Base-by-base conservation (phyloP, 148 eudicot species). In the Cornus florida region DNA sequence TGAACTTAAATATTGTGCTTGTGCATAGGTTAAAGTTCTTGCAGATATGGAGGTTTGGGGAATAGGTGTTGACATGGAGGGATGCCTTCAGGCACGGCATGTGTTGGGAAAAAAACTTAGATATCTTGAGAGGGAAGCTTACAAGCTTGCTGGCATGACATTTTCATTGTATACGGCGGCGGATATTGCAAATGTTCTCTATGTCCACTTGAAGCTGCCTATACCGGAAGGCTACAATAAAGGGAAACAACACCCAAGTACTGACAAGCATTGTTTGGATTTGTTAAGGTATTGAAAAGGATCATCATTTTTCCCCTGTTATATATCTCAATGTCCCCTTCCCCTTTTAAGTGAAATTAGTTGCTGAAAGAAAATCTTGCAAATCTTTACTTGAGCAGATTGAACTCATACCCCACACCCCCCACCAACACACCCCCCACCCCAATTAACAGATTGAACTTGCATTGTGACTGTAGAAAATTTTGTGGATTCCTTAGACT, bases 11-110 rank as follows among this genome's bases (percentile, higher is more conserved):
- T 10, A 22, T 75, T 70, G n/a, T 48, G 20, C 41, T 78, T 73
- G 38, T 78, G 67, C 84, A 70, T 81, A 97, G 99, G 99, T 91
- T 59, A 88, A 94, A 72, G 86, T 97, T 79, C 93, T 97, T 82
- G 95, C 95, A 48, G 94, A 97, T 78, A 97, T 97, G 99, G 99
- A 97, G 88, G 83, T 83, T 16, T 85, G 91, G 80, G 99, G 99
- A 82, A 89, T 97, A 71, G 98, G 99, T 71, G 94, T 97, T 82
- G 98, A 97, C 86, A 97, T 97, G 94, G 98, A 94, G 84, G 92
- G 97, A 72, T 97, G 99, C 84, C 90, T 94, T 70, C 87, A 77
- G 83, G 97, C 98, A 23, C 90, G 97, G 6, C 88, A 94, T 77
- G 65, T 90, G 56, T 75, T 97, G 75, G 88, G 95, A 77, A 92